Conservation (phyloP, 2,329 filamentous ascomycete genomes). For the Pseudogymnoascus sp. region DNA sequence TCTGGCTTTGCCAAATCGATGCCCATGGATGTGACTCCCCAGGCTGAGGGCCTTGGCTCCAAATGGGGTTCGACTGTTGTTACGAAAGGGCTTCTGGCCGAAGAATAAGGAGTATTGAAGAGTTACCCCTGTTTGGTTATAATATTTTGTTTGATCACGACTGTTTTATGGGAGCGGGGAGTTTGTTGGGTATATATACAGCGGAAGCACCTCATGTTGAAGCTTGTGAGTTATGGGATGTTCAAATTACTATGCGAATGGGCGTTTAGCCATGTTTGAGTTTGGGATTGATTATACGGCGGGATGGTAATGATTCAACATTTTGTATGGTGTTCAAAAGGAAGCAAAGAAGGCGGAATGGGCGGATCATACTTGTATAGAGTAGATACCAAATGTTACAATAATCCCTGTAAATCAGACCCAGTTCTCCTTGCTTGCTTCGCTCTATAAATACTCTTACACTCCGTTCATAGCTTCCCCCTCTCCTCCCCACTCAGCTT, state of each 20-base stretch:
- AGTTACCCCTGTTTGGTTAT: not conserved
- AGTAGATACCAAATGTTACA: conserved; percentile 6
- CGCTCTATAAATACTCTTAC: not conserved
- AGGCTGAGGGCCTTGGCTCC: not conserved
- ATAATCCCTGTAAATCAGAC: not conserved
- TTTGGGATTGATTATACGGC: not conserved
- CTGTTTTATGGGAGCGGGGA: not conserved
- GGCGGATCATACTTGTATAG: not conserved
- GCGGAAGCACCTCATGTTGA: not conserved
- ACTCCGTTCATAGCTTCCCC: not conserved
- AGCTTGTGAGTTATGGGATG: not conserved
- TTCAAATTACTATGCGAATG: not conserved
- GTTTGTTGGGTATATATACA: not conserved
- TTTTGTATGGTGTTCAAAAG: conserved; percentile 3
- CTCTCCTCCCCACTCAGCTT: conserved; percentile 38
- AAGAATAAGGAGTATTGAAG: not conserved
- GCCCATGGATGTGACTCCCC: not conserved
- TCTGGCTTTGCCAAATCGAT: not conserved
- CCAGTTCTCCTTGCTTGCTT: not conserved
- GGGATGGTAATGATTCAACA: not conserved
- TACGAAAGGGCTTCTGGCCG: not conserved
- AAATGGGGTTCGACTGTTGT: conserved; percentile 4
- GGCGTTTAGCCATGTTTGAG: not conserved
- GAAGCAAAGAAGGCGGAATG: not conserved
- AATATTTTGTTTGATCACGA: not conserved